Evolutionary conservation across 2,329 filamentous ascomycete genomes (phyloP), one percentile per base, ranked within the genome.

Genomic region (Phyllosticta paracitricarpa): DNA sequence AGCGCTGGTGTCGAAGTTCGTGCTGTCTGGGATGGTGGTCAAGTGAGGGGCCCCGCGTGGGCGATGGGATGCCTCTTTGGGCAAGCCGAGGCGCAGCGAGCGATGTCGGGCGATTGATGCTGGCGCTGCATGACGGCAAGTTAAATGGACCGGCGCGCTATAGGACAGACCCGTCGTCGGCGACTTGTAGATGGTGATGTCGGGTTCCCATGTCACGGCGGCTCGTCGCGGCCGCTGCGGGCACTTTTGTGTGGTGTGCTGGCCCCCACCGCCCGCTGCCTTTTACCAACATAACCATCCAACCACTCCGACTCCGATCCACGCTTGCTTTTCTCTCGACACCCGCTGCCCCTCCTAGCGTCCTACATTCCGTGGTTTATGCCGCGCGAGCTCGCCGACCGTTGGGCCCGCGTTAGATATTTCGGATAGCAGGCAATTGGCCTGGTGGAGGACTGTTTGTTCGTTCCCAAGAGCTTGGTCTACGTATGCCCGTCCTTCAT

Each of bases 341-440:
- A n/a, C n/a, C 28, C 14, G 40, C 48, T 14, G 33, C 60, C 19
- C n/a, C 60, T 62, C 51, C 10, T 57, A 9, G 8, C 33, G 48
- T 53, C 33, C 51, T 48, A 56, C 61, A 19, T 53, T 24, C 30
- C 58, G 69, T 69, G 66, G 72, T 80, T 76, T 72, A 83, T 83
- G 81, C 79, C 72, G 76, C 79, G 81, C 66, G 69, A 81, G 69
- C 77, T 79, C 65, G 81, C 77, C 68, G 81, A 78, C 71, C 75
- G 76, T 67, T 78, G 76, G 76, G 76, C 76, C 63, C 74, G 76
- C 67, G 71, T 72, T 69, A 72, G 75, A 65, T 78, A 78, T 66
- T 71, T 77, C 64, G 76, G 75, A 72, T 78, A 77, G 70, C 65
- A 62, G 51, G 57, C 60, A 61, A 62, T 62, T 62, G 56, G 60